A percentile compares a stretch with the other conserved stretches of the same genome.
These are phyloP conservation scores for Thozetella sp. DNA, from an alignment of 495 filamentous ascomycete genomes.

Conservation along the genomic window DNA sequence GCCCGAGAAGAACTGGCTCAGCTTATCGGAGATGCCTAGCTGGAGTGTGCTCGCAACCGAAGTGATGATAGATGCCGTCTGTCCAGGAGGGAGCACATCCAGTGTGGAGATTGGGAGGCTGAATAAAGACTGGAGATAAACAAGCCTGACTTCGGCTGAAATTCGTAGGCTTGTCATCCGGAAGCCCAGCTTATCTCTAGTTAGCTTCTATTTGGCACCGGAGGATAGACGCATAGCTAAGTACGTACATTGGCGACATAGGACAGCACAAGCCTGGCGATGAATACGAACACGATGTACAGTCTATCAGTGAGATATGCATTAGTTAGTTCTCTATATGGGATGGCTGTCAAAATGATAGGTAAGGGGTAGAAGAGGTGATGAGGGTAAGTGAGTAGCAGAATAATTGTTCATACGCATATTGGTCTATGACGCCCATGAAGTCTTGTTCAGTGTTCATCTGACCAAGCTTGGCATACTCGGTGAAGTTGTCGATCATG, in stretches of 20 bases:
- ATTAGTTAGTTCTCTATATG: no score
- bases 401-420: constrained; percentile 19
- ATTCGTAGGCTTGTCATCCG: constrained; percentile 56
- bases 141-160: constrained; percentile 53
- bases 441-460: constrained; percentile 22
- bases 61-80: constrained; percentile 62
- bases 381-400: background rate
- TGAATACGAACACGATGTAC: constrained; percentile 65
- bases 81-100: constrained; percentile 53
- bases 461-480: constrained; percentile 19
- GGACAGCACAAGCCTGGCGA: constrained; percentile 57
- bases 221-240: background rate
- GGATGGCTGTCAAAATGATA: no score
- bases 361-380: background rate
- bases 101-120: constrained; percentile 52
- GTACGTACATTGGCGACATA: constrained; percentile 57
- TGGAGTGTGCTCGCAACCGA: constrained; percentile 66
- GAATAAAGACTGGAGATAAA: constrained; percentile 53
- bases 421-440: constrained; percentile 20
- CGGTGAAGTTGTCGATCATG: constrained; percentile 36
- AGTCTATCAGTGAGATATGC: no score
- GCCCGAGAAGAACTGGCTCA: constrained; percentile 53
- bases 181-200: constrained; percentile 46
- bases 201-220: background rate
- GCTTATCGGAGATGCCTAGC: constrained; percentile 66